These are phyloP conservation scores for Porphyrellus cyaneotinctus DNA, from an alignment of 768 basidiomycete species.

Conservation along the genomic window DNA sequence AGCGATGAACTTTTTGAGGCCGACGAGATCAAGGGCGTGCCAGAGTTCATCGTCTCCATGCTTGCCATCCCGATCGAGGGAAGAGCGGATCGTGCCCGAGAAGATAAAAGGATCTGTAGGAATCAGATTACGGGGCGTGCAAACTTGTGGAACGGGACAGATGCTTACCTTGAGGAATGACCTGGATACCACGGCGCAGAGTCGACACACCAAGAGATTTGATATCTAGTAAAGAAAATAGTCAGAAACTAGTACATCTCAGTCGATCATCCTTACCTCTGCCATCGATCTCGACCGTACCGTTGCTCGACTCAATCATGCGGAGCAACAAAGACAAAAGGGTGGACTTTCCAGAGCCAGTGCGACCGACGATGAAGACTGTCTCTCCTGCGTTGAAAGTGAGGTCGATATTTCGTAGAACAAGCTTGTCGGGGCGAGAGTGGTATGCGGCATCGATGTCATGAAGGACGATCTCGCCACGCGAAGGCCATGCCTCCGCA, in stretches of 20 bases:
- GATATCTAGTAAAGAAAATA: slow-evolving; percentile 64
- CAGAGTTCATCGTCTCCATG: slow-evolving; percentile 29
- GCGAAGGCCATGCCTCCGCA: slow-evolving; percentile 19
- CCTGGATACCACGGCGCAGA: slow-evolving; percentile 27
- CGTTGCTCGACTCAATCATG: slow-evolving; percentile 67
- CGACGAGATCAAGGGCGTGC: slow-evolving; percentile 40
- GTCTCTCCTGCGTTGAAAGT: slow-evolving; percentile 67
- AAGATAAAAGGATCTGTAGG: slow-evolving; percentile 30
- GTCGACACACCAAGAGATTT: slow-evolving; percentile 60
- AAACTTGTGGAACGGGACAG: not conserved
- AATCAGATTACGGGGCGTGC: not conserved
- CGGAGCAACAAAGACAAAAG: slow-evolving; percentile 62
- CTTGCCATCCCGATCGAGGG: slow-evolving; percentile 26
- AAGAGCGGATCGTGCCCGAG: slow-evolving; percentile 30
- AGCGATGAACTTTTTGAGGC: slow-evolving; percentile 61
- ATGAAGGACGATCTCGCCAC: slow-evolving; percentile 63
- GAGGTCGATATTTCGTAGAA: slow-evolving; percentile 55
- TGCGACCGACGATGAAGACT: slow-evolving; percentile 75
- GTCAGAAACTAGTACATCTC: slow-evolving; percentile 55
- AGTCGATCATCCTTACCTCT: slow-evolving; percentile 32
- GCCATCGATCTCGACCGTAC: slow-evolving; percentile 78
- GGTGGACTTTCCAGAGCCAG: slow-evolving; percentile 75
- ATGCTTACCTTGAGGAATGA: slow-evolving; percentile 28
- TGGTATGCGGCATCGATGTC: slow-evolving; percentile 70
- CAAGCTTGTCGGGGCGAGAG: slow-evolving; percentile 59